phyloP scores from a whole-genome alignment of 257 asterid genomes.

The Galeopsis tetrahit region DNA sequence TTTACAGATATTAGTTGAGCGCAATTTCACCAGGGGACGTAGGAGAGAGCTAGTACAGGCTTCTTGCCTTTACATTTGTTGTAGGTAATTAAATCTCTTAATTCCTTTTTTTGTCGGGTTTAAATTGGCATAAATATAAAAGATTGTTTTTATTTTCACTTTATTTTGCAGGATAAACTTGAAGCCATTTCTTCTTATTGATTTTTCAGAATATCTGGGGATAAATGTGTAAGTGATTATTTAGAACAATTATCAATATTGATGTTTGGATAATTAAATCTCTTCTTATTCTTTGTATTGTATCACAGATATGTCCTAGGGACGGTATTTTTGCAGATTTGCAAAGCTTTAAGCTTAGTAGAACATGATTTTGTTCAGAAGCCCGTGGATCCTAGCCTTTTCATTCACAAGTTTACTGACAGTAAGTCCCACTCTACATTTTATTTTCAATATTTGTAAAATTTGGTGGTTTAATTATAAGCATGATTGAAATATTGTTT shows the following conservation, averaged over 20 bases:
- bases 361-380: slow-evolving; percentile 70
- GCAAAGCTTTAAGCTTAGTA: slow-evolving; percentile 71
- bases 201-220: slow-evolving; percentile 82
- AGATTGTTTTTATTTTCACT: not conserved
- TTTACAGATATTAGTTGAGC: slow-evolving; percentile 70
- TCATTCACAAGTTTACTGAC: slow-evolving; percentile 75
- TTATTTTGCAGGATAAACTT: slow-evolving; percentile 58
- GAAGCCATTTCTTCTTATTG: slow-evolving; percentile 86
- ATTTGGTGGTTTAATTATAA: slow-evolving; percentile 22
- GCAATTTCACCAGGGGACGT: slow-evolving; percentile 83
- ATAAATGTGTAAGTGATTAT: slow-evolving; percentile 69
- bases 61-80: slow-evolving; percentile 82
- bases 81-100: slow-evolving; percentile 55
- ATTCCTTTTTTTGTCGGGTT: not conserved
- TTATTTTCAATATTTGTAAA: not conserved
- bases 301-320: slow-evolving; percentile 76
- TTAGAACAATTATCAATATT: not conserved
- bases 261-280: slow-evolving; percentile 19
- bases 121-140: not conserved
- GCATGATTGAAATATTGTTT: slow-evolving; percentile 29
- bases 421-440: slow-evolving; percentile 46
- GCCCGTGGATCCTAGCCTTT: slow-evolving; percentile 93
- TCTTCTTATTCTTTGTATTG: slow-evolving; percentile 13
- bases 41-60: slow-evolving; percentile 84
- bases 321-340: slow-evolving; percentile 85